Base-by-base conservation (phyloP, 768 basidiomycete genomes). In the Hygrophoropsis aurantiaca region DNA sequence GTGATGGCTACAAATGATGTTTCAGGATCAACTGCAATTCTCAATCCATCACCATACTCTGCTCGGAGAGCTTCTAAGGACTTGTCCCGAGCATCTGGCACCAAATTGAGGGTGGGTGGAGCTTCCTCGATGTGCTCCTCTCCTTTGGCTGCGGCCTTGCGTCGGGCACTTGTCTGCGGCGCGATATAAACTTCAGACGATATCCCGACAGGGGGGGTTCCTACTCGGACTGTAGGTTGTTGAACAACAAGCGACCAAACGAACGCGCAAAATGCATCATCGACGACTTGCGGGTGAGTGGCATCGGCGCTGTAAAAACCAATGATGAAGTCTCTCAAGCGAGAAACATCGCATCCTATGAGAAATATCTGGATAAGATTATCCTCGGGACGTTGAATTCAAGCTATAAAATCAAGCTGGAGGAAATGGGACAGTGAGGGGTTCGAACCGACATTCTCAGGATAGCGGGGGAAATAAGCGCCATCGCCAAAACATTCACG, bases 201-300 rank as follows among this genome's bases (percentile, higher is more conserved):
- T 15, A 73, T 66, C 3, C 78, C 83, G 4, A 69, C 65, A 5
- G 89, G 86, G 0, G 84, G 67, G 1, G 74, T 78, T 13, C 91
- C 92, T n/a, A 94, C 81, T 34, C 78, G 73, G 30, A 93, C 80
- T 5, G 84, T 84, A 0, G 87, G 80, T 51, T 90, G 84, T 52
- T 82, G 81, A 19, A 85, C 80, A 34, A 94, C 74, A 25, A 90
- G 70, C 0, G 84, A 83, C 90, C 90, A 94, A 16, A 92, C 78
- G 64, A 90, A 93, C 3, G 83, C 77, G 62, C 80, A 81, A 58
- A 90, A 91, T 2, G 78, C 67, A 56, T 87, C 84, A 59, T 95
- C 93, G 16, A 83, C 69, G 46, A 71, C 79, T 56, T 93, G 90
- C 2, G 63, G 32, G 34, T 57, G 67, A 16, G 66, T 58, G 11